These are phyloP conservation scores for Peribolospora kevripleyi DNA, from an alignment of 768 basidiomycete genomes.

Conservation along the genomic window DNA sequence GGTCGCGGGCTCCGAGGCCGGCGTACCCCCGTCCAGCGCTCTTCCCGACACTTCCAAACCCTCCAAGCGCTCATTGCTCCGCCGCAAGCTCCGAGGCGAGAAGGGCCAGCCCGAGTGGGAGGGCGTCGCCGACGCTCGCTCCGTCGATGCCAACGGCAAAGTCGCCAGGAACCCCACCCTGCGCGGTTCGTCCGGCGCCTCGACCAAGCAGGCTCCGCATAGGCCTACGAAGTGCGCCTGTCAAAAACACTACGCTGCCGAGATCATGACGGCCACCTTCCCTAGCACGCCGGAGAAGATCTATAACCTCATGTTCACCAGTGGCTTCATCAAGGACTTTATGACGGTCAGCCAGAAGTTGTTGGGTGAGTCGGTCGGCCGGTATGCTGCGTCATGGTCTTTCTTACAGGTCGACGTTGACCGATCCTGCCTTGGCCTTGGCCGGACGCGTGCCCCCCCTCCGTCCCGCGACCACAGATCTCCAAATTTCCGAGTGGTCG, in stretches of 20 bases:
- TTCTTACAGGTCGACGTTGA: neutral
- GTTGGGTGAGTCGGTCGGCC: conserved; percentile 32
- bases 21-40: no score
- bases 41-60: no score
- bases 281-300: conserved; percentile 87
- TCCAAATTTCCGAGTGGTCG: conserved; percentile 88
- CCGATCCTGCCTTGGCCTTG: no score
- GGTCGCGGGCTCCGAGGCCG: no score
- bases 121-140: neutral
- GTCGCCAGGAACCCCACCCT: conserved; percentile 10
- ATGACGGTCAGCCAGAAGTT: conserved; percentile 73
- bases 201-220: conserved; percentile 32
- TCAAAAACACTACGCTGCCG: conserved; percentile 37
- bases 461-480: conserved; percentile 29
- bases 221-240: conserved; percentile 30
- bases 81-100: neutral
- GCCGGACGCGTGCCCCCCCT: no score
- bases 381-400: neutral
- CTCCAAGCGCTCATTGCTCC: no score
- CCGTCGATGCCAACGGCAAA: conserved; percentile 6
- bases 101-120: conserved; percentile 4
- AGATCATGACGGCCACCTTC: conserved; percentile 49
- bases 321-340: conserved; percentile 78
- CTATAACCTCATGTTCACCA: conserved; percentile 84
- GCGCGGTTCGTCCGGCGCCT: conserved; percentile 10